Conservation (phyloP, 2,329 filamentous ascomycete species). For the Aotearoamyces nothofagi region DNA sequence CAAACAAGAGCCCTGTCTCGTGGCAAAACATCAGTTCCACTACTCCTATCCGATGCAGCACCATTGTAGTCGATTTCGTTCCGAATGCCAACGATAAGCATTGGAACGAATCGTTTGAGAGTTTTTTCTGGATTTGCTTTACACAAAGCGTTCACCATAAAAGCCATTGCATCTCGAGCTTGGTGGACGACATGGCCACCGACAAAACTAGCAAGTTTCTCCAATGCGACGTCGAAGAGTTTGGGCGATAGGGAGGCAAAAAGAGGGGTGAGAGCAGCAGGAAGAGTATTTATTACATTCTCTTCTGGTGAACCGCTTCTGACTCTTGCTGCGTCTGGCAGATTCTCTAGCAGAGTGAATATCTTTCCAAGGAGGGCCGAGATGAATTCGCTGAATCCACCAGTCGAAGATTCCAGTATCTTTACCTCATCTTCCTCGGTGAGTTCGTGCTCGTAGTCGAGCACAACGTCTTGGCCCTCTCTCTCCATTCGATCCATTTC, state of each 20-base stretch:
- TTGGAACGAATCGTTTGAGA: constrained; percentile 76
- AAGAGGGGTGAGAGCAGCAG: constrained; percentile 78
- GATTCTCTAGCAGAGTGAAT: constrained; percentile 87
- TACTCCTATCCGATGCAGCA: constrained; percentile 86
- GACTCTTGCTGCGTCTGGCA: constrained; percentile 79
- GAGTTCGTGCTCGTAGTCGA: constrained; percentile 73
- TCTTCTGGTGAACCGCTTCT: constrained; percentile 89
- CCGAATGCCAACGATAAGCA: constrained; percentile 80
- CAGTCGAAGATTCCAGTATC: constrained; percentile 86
- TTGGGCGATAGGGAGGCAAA: constrained; percentile 85
- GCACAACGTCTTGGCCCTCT: constrained; percentile 69
- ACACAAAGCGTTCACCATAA: constrained; percentile 91
- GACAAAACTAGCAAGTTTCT: constrained; percentile 86
- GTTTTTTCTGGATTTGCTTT: constrained; percentile 93
- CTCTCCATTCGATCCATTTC: constrained; percentile 90
- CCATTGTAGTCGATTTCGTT: constrained; percentile 96
- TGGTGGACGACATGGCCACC: constrained; percentile 93
- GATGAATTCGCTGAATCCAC: constrained; percentile 85
- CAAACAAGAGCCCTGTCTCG: constrained; percentile 87
- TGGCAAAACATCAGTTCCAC: constrained; percentile 82
- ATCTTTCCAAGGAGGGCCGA: constrained; percentile 83
- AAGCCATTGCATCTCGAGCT: constrained; percentile 93
- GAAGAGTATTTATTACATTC: constrained; percentile 89
- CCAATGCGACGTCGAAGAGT: constrained; percentile 79
- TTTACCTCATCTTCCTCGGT: constrained; percentile 74